Evolutionary conservation across 2,329 filamentous ascomycete species (phyloP), one percentile per base, ranked within the genome.

Genomic region (Aspergillus caelatus): DNA sequence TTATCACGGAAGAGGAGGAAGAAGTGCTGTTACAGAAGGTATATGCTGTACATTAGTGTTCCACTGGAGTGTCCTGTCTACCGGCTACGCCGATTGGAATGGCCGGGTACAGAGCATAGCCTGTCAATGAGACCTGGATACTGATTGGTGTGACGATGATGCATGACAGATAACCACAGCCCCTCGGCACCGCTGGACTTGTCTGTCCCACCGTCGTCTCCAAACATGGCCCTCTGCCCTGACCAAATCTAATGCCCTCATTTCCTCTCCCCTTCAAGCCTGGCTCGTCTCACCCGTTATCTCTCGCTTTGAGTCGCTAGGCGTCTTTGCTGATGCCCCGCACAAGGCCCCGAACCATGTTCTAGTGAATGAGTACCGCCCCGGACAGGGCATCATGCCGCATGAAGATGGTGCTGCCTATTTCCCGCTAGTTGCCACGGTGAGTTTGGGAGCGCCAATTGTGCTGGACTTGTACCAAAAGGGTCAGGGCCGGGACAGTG

Each of bases 381-480:
- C 92, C 0, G 92, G 92, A 2, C 87, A 97, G 66, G 94, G 94
- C n/a, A 98, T 98, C 68, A 96, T 97, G 92, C 89, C 94, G 54
- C 94, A 98, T 77, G 95, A 97, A 83, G 94, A 99, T 76, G 95
- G 94, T 1, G 81, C 86, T 10, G 92, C 94, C 11, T 99, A 99
- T 75, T 86, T 91, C 74, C 91, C 91, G 1, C 88, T 96, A 16
- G 94, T 97, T 14, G 95, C 93, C 67, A 98, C 95, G 1, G 89
- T 98, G 66, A 96, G 92, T 79, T 81, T 99, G 9, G 92, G 92
- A 0, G 87, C 88, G 11, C 87, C 87, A 55, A 82, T 96, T 10
- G 92, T 94, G 62, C 82, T 98, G 58, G 89, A 96, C 70, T 81
- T 98, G 16, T 88, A 91, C 75, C 83, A 83, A 69, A 89, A 85